These are phyloP conservation scores for Diospyros lotus DNA, from an alignment of 148 eudicot species.

Conservation along the genomic window DNA sequence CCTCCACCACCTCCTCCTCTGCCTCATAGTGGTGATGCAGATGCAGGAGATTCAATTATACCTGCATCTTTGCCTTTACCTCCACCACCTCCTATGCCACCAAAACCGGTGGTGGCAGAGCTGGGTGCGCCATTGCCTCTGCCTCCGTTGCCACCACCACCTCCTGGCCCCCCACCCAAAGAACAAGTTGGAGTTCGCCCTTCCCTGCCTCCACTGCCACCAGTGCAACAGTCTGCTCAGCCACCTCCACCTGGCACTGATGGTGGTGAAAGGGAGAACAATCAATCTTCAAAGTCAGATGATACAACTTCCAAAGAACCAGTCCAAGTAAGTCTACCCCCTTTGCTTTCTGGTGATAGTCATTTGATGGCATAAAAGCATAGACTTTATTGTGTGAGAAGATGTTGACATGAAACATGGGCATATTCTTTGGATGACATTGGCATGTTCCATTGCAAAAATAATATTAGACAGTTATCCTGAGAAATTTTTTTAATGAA, in stretches of 20 bases:
- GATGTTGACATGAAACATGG: background rate
- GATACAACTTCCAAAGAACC: conserved; percentile 34
- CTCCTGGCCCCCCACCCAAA: conserved; percentile 73
- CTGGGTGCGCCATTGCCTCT: conserved; percentile 51
- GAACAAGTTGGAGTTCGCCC: conserved; percentile 45
- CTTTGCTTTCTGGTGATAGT: background rate
- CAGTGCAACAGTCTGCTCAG: conserved; percentile 43
- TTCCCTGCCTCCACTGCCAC: conserved; percentile 46
- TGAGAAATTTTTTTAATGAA: too few relatives aligned
- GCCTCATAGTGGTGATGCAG: conserved; percentile 51
- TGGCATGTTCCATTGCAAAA: too few relatives aligned
- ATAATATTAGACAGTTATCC: too few relatives aligned
- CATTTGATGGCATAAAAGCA: background rate
- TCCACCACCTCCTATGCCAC: conserved; percentile 84
- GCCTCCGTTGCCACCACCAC: conserved; percentile 61
- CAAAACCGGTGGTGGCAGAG: conserved; percentile 48
- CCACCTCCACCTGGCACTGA: conserved; percentile 72
- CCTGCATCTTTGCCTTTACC: conserved; percentile 75
- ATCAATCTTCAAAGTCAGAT: conserved; percentile 34
- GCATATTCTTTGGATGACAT: background rate
- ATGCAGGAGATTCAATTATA: conserved; percentile 34
- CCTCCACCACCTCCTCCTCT: conserved; percentile 77
- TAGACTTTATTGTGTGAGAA: background rate
- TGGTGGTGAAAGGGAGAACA: conserved; percentile 40
- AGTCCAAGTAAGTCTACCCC: conserved; percentile 35